Evolutionary conservation across 352 stramenopile species (phyloP).

Genomic region (Globisporangium mamillatum): DNA sequence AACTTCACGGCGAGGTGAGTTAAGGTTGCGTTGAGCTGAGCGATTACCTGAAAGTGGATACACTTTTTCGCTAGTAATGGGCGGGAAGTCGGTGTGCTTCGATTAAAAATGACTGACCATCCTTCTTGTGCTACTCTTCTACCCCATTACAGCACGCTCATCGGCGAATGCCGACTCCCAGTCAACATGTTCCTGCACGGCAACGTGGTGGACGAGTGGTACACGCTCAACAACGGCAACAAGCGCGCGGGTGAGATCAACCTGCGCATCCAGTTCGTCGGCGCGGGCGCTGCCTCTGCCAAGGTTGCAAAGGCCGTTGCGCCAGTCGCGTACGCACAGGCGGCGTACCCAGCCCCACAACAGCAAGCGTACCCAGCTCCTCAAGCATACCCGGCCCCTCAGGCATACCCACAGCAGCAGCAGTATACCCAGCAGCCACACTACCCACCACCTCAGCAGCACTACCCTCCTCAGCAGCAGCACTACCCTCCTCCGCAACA

Average conservation of each 20-base stretch:
- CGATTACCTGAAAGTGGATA: background rate
- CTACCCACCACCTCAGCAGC: background rate
- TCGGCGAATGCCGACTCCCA: slow-evolving; percentile 67
- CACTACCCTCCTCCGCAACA: slow-evolving; percentile 33
- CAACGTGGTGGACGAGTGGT: slow-evolving; percentile 76
- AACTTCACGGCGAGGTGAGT: slow-evolving; percentile 65
- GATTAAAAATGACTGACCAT: background rate
- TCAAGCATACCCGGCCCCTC: background rate
- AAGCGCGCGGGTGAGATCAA: slow-evolving; percentile 76
- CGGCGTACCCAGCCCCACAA: slow-evolving; percentile 12
- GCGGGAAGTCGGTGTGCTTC: background rate
- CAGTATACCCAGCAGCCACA: background rate
- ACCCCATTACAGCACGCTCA: slow-evolving; percentile 40
- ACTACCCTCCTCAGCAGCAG: slow-evolving; percentile 15
- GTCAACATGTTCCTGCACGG: slow-evolving; percentile 74
- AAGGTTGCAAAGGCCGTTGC: background rate
- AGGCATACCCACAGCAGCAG: background rate
- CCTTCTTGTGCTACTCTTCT: background rate
- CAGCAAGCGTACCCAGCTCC: background rate
- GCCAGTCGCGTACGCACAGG: background rate
- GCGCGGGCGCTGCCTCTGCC: background rate
- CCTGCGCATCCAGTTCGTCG: slow-evolving; percentile 65
- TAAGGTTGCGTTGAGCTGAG: background rate
- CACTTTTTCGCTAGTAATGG: background rate
- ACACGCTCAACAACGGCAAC: slow-evolving; percentile 66